These are phyloP conservation scores for Thoreauomyces humboldtii DNA, from an alignment of 192 early-diverging fungal species.

Conservation along the genomic window DNA sequence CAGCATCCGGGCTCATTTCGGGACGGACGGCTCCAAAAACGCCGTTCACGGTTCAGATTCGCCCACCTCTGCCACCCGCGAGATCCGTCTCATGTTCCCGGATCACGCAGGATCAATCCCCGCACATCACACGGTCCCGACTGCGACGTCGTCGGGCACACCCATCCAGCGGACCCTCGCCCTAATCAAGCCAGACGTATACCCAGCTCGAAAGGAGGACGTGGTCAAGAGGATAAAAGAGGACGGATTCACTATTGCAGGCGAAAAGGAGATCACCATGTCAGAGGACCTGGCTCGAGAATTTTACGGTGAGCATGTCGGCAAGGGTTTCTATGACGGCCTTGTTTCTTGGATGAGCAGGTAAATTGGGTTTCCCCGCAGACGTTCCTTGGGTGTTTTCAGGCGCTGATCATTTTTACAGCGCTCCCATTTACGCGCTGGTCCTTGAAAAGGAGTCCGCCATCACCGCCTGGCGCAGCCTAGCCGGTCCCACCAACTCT, in stretches of 20 bases:
- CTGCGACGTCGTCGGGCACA: background rate
- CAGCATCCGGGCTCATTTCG: conserved; percentile 17
- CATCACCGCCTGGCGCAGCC: conserved; percentile 24
- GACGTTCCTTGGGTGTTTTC: conserved; percentile 28
- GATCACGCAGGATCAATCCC: no score
- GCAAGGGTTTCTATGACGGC: conserved; percentile 42
- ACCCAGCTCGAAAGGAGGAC: conserved; percentile 18
- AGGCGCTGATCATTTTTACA: conserved; percentile 38
- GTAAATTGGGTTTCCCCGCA: background rate
- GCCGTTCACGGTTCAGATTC: conserved; percentile 62
- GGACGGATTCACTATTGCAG: conserved; percentile 35
- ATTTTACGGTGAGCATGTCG: conserved; percentile 46
- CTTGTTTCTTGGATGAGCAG: conserved; percentile 53
- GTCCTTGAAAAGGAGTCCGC: conserved; percentile 38
- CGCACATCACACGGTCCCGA: no score
- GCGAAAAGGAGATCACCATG: conserved; percentile 32
- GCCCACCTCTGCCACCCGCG: conserved; percentile 42
- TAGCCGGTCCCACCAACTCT: conserved; percentile 51
- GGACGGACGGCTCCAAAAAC: conserved; percentile 51
- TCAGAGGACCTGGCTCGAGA: conserved; percentile 31
- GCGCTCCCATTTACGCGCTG: conserved; percentile 34
- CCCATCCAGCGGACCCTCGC: conserved; percentile 38
- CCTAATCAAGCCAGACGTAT: conserved; percentile 46
- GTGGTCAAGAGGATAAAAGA: conserved; percentile 32
- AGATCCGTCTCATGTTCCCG: conserved; percentile 48